phyloP scores from a whole-genome alignment of 768 basidiomycete genomes.

The Clitopilus hobsonii region DNA sequence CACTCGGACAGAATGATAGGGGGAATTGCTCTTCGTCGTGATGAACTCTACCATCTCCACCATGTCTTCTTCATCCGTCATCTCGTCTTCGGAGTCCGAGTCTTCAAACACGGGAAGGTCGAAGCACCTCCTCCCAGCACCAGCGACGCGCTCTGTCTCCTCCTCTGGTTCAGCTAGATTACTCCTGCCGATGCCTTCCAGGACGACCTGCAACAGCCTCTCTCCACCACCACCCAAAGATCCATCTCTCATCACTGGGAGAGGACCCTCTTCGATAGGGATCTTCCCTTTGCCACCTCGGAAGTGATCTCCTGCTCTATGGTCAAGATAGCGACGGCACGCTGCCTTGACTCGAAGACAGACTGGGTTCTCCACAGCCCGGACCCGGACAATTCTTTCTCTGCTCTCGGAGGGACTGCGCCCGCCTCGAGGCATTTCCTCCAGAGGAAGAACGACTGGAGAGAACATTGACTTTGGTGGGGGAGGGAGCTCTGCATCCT shows the following conservation, averaged over 20 bases:
- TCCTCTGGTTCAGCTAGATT: conserved; percentile 27
- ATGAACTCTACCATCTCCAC: neutral
- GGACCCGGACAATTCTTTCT: conserved; percentile 35
- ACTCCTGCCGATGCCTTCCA: conserved; percentile 58
- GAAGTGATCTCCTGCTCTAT: conserved; percentile 40
- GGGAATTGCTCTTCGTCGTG: neutral
- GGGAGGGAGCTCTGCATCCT: neutral
- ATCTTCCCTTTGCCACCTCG: conserved; percentile 40
- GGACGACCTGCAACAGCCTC: conserved; percentile 52
- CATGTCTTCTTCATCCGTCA: conserved; percentile 1
- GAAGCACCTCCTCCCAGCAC: neutral
- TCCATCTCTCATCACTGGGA: conserved; percentile 32
- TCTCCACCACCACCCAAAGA: conserved; percentile 52
- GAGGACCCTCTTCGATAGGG: neutral
- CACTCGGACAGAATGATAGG: neutral
- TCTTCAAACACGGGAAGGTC: neutral
- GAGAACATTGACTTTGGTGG: neutral
- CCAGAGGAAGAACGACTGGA: neutral
- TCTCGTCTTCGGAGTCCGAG: neutral
- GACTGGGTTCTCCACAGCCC: conserved; percentile 58
- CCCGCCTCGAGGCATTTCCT: neutral
- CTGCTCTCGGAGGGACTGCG: neutral
- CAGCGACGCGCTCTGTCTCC: neutral
- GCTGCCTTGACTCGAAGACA: conserved; percentile 52
- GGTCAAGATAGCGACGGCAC: conserved; percentile 32